These are phyloP conservation scores for Wickerhamomyces alni DNA, from an alignment of 805 yeast species.

Conservation along the genomic window DNA sequence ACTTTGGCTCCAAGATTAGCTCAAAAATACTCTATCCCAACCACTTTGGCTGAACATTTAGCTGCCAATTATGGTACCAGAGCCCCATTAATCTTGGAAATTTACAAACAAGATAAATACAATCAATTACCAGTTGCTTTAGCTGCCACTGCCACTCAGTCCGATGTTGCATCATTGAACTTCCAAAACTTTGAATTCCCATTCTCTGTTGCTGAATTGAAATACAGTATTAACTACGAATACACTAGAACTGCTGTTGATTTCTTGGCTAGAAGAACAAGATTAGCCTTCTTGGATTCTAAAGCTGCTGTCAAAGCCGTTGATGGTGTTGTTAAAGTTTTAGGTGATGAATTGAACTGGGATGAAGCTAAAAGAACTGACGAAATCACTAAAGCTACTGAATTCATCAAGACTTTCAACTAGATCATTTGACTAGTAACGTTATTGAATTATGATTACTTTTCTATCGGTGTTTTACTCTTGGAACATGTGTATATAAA, in stretches of 20 bases:
- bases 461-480: too few species aligned
- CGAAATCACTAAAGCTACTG: slow-evolving; percentile 46
- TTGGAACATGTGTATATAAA: too few species aligned
- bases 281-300: slow-evolving; percentile 88
- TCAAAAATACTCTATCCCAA: slow-evolving; percentile 69
- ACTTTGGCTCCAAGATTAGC: slow-evolving; percentile 73
- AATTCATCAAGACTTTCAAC: slow-evolving; percentile 46
- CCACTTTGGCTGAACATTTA: slow-evolving; percentile 73
- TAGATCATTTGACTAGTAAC: too few species aligned
- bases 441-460: too few species aligned
- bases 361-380: slow-evolving; percentile 46
- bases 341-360: slow-evolving; percentile 82
- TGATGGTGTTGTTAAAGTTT: slow-evolving; percentile 78
- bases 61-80: slow-evolving; percentile 87
- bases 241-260: slow-evolving; percentile 85
- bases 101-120: slow-evolving; percentile 40
- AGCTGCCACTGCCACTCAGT: slow-evolving; percentile 27
- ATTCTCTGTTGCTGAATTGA: slow-evolving; percentile 85
- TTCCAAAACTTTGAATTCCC: slow-evolving; percentile 66
- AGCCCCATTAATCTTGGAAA: slow-evolving; percentile 69
- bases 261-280: slow-evolving; percentile 87
- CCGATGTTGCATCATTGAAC: slow-evolving; percentile 23
- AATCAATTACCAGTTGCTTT: slow-evolving; percentile 65
- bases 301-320: slow-evolving; percentile 75
- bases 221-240: slow-evolving; percentile 76